Evolutionary conservation across 1,284 basidiomycete genomes (phyloP).

Genomic region (Irpex sp.): DNA sequence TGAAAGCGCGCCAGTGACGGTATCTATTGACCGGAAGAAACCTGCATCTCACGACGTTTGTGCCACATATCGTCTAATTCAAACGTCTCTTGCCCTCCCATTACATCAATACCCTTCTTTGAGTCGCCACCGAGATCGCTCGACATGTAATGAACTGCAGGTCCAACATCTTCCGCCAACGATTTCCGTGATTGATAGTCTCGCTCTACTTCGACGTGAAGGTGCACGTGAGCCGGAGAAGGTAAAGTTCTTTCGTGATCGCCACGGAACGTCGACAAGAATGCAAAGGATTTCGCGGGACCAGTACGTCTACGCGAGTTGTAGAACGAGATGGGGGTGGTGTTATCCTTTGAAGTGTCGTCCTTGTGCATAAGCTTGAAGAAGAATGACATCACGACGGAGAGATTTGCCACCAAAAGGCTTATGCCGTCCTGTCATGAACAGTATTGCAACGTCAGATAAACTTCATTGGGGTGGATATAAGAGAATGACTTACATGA

Average conservation of each 20-base stretch:
- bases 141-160: neutral
- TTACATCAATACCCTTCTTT: neutral
- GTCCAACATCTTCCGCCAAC: neutral
- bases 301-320: neutral
- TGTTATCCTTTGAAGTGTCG: neutral
- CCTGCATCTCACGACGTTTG: neutral
- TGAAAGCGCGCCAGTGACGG: neutral
- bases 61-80: neutral
- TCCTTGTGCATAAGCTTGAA: neutral
- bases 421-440: neutral
- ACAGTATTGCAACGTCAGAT: too few species aligned
- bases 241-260: neutral
- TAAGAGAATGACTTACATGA: neutral
- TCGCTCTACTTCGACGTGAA: neutral
- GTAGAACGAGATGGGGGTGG: neutral
- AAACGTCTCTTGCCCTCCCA: neutral
- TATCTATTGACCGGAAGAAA: neutral
- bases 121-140: neutral
- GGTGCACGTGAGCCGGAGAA: neutral
- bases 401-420: neutral
- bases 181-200: neutral
- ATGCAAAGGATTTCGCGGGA: neutral
- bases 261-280: neutral
- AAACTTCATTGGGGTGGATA: too few species aligned
- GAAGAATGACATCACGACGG: neutral